Evolutionary conservation across 2,329 filamentous ascomycete species (phyloP), one percentile per base, ranked within the genome.

Genomic region (Fusarium setosum): DNA sequence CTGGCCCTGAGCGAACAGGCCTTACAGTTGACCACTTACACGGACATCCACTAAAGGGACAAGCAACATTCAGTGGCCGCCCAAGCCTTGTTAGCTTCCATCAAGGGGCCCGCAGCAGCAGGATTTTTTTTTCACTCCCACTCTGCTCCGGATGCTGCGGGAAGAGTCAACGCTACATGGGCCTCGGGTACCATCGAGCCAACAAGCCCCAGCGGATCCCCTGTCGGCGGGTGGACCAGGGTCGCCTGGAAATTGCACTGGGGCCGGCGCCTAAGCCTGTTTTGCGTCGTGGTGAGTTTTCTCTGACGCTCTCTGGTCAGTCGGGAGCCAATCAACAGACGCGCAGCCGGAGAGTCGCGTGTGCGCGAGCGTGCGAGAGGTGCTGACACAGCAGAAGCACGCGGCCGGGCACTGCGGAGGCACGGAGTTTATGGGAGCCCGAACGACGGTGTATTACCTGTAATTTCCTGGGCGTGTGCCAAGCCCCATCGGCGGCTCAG

Each of bases 71-170:
- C 38, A 61, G 49, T 67, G 50, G 63, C 47, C 63, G 60, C 64
- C 65, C 67, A 64, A 37, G 18, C 48, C 50, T 54, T 38, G 60
- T 67, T 66, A 66, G 63, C 45, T 59, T 54, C 24, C 11, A 26
- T 23, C 50, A 67, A 26, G 59, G 41, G 63, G 41, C 55, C 63
- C 63, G 51, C 55, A 56, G 29, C 45, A 42, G 55, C 59, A 67
- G 48, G 64, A 67, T 67, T 67, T 67, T 65, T 52, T 47, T 41
- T 24, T 38, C 47, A 35, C 52, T 31, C 37, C 26, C 26, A 12
- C 26, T 26, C 11, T 53, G 48, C 54, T 44, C 70, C 72, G 72
- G 72, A 74, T 68, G 72, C 68, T 70, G 63, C 72, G 72, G 72
- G 65, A 72, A 65, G 68, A 56, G 67, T 55, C 64, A 56, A 56